Conservation (phyloP, 2,329 filamentous ascomycete genomes). For the Penicillium sp. region DNA sequence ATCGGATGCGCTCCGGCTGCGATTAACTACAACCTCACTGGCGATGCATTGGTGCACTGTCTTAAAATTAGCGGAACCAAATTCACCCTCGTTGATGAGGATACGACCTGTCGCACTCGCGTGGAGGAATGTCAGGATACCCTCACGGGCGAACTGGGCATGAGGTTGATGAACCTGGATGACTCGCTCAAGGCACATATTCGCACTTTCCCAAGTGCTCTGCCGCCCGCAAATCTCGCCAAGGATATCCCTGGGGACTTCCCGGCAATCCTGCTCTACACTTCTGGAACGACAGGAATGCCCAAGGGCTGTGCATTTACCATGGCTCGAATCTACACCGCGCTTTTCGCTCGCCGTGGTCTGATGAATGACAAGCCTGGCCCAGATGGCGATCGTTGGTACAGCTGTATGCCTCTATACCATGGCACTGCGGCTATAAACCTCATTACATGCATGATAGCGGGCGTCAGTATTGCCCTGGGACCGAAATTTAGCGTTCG, state of each 20-base stretch:
- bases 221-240: constrained; percentile 54
- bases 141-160: constrained; percentile 54
- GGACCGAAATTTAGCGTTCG: constrained; percentile 58
- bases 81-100: constrained; percentile 56
- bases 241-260: constrained; percentile 48
- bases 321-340: constrained; percentile 43
- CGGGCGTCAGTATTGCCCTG: constrained; percentile 43
- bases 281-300: constrained; percentile 68
- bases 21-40: constrained; percentile 65
- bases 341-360: constrained; percentile 34
- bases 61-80: constrained; percentile 54
- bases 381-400: constrained; percentile 56
- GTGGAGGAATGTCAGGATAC: constrained; percentile 49
- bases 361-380: constrained; percentile 27
- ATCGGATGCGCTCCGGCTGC: constrained; percentile 65
- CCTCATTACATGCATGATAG: constrained; percentile 52
- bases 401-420: constrained; percentile 72
- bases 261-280: constrained; percentile 65
- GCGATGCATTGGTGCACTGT: constrained; percentile 61
- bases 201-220: constrained; percentile 44
- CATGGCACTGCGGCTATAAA: constrained; percentile 67
- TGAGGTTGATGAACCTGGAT: constrained; percentile 54
- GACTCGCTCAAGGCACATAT: constrained; percentile 46
- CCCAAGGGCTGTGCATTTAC: constrained; percentile 66
- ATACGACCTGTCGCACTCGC: constrained; percentile 50